Evolutionary conservation across 2,329 filamentous ascomycete genomes (phyloP), one percentile per base, ranked within the genome.

Genomic region (Fusarium coffeatum): DNA sequence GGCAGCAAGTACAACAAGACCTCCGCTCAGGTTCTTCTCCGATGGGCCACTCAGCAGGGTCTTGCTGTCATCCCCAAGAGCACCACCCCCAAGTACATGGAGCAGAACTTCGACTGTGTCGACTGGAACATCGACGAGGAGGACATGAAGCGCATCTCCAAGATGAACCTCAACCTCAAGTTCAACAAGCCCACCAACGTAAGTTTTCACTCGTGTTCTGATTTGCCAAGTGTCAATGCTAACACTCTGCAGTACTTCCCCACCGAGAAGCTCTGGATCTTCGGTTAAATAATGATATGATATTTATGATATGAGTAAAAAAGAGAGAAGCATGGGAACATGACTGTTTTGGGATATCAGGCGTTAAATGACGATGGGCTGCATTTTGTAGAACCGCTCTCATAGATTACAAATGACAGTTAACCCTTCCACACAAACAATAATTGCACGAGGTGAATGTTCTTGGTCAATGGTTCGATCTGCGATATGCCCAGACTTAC

Each of bases 11-110:
- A 93, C 77, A 83, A 83, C 78, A 93, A 92, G 85, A 89, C 90
- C 11, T 86, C 93, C 9, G 91, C 92, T 18, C 93, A 97, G 86
- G 86, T 97, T 28, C 86, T 97, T 66, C 86, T 97, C 72, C 88
- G 93, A 74, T 97, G 94, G 94, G 89, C 93, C 23, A 97, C 93
- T 18, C 93, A 97, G 85, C 87, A 92, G 53, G 89, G 89, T 32
- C 84, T 96, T 59, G 92, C 92, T 49, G 91, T 96, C 74, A 96
- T 96, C 74, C 93, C 92, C 73, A 95, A 95, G 88, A 90, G 87
- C 69, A 90, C 80, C 81, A 86, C 80, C 71, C 76, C 69, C 67
- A 83, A 77, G 23, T 71, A 83, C 71, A 85, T 93, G 78, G 78
- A 82, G 62, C 84, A 90, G 83, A 93, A 93, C 82, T 81, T 94